Percentiles rank a stretch among this genome's conserved stretches.
These are phyloP conservation scores for Dalbergia oliveri DNA, from an alignment of 306 rosid genomes.

Conservation along the genomic window DNA sequence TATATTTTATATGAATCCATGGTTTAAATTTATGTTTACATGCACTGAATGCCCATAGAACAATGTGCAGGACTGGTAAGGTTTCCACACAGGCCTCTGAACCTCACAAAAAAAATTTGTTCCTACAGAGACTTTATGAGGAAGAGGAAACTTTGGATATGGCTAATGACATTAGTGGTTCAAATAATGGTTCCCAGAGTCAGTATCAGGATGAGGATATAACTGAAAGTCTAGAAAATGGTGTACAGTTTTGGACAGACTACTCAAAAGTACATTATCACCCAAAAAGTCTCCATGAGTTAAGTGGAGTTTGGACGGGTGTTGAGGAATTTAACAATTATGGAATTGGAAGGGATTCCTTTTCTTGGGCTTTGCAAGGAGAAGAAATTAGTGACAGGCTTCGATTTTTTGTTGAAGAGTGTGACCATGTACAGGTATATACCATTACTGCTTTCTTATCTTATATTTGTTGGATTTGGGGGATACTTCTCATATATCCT, in stretches of 20 bases:
- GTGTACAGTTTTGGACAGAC: conserved; percentile 85
- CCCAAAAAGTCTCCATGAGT: conserved; percentile 80
- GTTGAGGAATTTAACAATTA: conserved; percentile 73
- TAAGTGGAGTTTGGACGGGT: conserved; percentile 73
- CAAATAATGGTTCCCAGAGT: conserved; percentile 37
- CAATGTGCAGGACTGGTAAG: conserved; percentile 77
- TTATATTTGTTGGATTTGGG: conserved; percentile 3
- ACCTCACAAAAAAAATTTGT: conserved; percentile 69
- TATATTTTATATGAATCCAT: background rate
- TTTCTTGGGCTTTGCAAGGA: conserved; percentile 69
- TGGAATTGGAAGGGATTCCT: conserved; percentile 81
- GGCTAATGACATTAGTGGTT: conserved; percentile 45
- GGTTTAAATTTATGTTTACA: conserved; percentile 36
- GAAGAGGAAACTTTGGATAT: conserved; percentile 59
- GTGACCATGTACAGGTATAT: conserved; percentile 87
- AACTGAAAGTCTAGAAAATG: conserved; percentile 71
- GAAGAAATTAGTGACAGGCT: conserved; percentile 88
- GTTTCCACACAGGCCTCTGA: conserved; percentile 71
- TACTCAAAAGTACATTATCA: conserved; percentile 94
- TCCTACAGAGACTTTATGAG: conserved; percentile 76
- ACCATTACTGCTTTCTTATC: conserved; percentile 16
- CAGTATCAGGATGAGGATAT: conserved; percentile 70
- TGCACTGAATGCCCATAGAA: conserved; percentile 42
- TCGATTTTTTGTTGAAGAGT: conserved; percentile 90
- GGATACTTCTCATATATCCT: conserved; percentile 24